Conservation (phyloP, 2,329 filamentous ascomycete genomes). For the Nemania sp. region DNA sequence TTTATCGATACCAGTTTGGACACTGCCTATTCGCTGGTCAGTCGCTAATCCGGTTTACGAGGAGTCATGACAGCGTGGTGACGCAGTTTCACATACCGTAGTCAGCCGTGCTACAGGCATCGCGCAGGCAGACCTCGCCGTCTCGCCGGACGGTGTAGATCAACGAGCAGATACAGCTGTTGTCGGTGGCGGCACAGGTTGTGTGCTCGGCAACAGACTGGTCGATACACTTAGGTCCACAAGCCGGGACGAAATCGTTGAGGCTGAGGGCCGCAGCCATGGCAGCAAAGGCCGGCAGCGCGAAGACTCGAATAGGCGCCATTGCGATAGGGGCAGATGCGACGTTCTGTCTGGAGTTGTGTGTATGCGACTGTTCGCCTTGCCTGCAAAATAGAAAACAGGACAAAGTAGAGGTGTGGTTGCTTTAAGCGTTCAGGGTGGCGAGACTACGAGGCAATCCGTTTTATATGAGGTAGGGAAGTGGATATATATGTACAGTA, state of each 20-base stretch:
- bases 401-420: background rate
- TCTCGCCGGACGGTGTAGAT: slow-evolving; percentile 49
- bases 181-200: slow-evolving; percentile 45
- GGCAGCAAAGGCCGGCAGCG: slow-evolving; percentile 43
- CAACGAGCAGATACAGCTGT: slow-evolving; percentile 45
- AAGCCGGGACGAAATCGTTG: slow-evolving; percentile 46
- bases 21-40: slow-evolving; percentile 39
- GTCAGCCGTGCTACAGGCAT: slow-evolving; percentile 44
- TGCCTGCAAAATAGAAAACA: slow-evolving; percentile 3
- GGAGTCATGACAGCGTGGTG: background rate
- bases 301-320: slow-evolving; percentile 47
- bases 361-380: background rate
- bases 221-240: slow-evolving; percentile 45
- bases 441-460: slow-evolving; percentile 6
- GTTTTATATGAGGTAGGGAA: slow-evolving; percentile 25
- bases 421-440: background rate
- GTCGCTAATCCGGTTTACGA: slow-evolving; percentile 1
- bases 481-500: background rate
- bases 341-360: background rate
- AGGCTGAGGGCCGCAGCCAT: slow-evolving; percentile 46
- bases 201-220: slow-evolving; percentile 44
- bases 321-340: slow-evolving; percentile 37
- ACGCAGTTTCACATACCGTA: slow-evolving; percentile 45
- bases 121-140: slow-evolving; percentile 48
- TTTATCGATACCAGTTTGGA: slow-evolving; percentile 47